A percentile compares a stretch with the other conserved stretches of the same genome.
Evolutionary conservation across 2,329 filamentous ascomycete species (phyloP).

Genomic region (Hawksworthiomyces lignivorus): DNA sequence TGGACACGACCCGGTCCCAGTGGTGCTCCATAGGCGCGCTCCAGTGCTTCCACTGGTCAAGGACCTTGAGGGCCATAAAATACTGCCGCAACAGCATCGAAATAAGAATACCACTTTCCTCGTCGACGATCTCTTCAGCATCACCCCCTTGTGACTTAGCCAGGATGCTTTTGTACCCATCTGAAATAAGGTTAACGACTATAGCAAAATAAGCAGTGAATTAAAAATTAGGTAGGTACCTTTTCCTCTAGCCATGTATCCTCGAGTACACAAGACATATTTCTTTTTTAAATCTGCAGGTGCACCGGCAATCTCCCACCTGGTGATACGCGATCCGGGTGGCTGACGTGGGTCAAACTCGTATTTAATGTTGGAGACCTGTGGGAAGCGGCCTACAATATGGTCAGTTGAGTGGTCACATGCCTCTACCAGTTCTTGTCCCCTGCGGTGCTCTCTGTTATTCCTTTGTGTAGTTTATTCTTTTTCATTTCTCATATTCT

Average conservation of each 20-base stretch:
- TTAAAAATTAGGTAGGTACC: conserved; percentile 22
- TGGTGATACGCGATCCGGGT: conserved; percentile 54
- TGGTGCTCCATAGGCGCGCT: conserved; percentile 53
- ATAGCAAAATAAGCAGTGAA: too few species aligned
- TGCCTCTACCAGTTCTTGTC: too few species aligned
- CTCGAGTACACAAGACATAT: conserved; percentile 71
- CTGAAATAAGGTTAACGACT: conserved; percentile 28
- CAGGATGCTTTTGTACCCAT: conserved; percentile 73
- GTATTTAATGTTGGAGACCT: conserved; percentile 77
- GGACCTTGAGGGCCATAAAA: conserved; percentile 76
- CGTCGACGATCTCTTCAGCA: conserved; percentile 70
- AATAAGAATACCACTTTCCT: conserved; percentile 82
- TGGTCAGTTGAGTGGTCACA: conserved; percentile 1
- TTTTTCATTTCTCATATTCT: neutral
- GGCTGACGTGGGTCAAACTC: conserved; percentile 59
- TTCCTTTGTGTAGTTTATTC: neutral
- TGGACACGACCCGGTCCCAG: conserved; percentile 59
- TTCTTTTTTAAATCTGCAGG: conserved; percentile 54
- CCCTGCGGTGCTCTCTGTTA: too few species aligned
- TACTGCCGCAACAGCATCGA: conserved; percentile 84
- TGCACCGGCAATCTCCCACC: conserved; percentile 51
- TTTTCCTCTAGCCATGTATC: conserved; percentile 84
- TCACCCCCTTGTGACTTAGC: conserved; percentile 67
- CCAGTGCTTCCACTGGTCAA: conserved; percentile 73
- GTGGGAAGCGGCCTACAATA: conserved; percentile 58